These are phyloP conservation scores for Fusarium foetens DNA, from an alignment of 2,329 filamentous ascomycete species.

Conservation along the genomic window DNA sequence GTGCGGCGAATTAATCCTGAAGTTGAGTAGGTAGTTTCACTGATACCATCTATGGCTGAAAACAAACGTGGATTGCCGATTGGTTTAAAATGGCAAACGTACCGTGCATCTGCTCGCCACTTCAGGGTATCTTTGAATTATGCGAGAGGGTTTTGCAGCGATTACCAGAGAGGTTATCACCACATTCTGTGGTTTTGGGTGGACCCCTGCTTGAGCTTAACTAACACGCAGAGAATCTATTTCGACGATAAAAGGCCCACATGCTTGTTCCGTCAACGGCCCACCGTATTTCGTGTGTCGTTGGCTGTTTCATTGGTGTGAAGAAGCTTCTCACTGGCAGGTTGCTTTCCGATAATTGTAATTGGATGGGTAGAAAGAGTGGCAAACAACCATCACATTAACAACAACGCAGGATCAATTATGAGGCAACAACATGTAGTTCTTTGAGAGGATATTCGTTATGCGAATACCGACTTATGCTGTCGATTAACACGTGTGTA, in stretches of 20 bases:
- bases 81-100: conserved; percentile 1
- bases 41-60: conserved; percentile 8
- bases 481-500: neutral
- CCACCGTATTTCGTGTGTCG: conserved; percentile 20
- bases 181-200: conserved; percentile 14
- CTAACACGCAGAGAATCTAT: conserved; percentile 6
- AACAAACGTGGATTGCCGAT: conserved; percentile 8
- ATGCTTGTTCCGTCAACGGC: conserved; percentile 26
- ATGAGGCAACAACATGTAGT: conserved; percentile 3
- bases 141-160: neutral
- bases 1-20: conserved; percentile 2
- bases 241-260: conserved; percentile 16
- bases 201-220: conserved; percentile 26
- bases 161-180: conserved; percentile 6
- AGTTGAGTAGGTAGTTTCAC: neutral
- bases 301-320: neutral
- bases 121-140: neutral
- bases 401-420: neutral
- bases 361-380: conserved; percentile 4
- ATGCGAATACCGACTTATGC: neutral
- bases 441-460: neutral
- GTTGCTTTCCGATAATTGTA: neutral
- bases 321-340: neutral
- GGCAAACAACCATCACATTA: conserved; percentile 7
- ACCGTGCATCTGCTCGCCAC: conserved; percentile 10